A percentile compares a stretch with the other conserved stretches of the same genome.
phyloP scores from a whole-genome alignment of 768 basidiomycete genomes.

The Fibroporia radiculosa region DNA sequence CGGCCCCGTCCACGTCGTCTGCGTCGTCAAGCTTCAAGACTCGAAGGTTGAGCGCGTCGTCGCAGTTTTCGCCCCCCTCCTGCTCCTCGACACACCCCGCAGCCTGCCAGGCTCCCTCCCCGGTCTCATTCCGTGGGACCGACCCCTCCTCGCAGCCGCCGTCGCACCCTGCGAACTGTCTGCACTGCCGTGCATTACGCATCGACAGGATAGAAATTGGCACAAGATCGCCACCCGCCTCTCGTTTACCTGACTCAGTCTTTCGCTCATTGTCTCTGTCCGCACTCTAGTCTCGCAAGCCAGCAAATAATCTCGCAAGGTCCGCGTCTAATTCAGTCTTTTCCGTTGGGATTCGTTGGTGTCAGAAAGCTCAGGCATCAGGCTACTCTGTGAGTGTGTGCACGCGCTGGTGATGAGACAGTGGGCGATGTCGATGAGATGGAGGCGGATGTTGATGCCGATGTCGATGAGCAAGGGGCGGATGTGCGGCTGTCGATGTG shows the following conservation, averaged over 20 bases:
- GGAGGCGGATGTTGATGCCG: neutral
- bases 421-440: constrained; percentile 3
- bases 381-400: constrained; percentile 7
- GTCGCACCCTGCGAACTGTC: constrained; percentile 1
- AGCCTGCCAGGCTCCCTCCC: constrained; percentile 7
- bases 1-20: constrained; percentile 3
- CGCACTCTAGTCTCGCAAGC: constrained; percentile 12
- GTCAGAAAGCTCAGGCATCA: constrained; percentile 12
- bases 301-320: constrained; percentile 15
- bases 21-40: constrained; percentile 19
- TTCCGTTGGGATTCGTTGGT: constrained; percentile 4
- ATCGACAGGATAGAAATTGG: constrained; percentile 15
- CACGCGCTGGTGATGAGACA: constrained; percentile 8
- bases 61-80: constrained; percentile 12
- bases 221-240: constrained; percentile 11
- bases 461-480: neutral
- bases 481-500: neutral
- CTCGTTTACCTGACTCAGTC: constrained; percentile 15
- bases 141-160: constrained; percentile 7
- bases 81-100: constrained; percentile 6
- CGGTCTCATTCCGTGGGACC: constrained; percentile 11
- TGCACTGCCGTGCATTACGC: constrained; percentile 10
- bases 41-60: constrained; percentile 15
- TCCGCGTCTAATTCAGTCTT: constrained; percentile 17
- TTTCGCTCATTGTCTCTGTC: constrained; percentile 13